Conservation (phyloP, 805 yeast genomes). For the Candida peoriensis region DNA sequence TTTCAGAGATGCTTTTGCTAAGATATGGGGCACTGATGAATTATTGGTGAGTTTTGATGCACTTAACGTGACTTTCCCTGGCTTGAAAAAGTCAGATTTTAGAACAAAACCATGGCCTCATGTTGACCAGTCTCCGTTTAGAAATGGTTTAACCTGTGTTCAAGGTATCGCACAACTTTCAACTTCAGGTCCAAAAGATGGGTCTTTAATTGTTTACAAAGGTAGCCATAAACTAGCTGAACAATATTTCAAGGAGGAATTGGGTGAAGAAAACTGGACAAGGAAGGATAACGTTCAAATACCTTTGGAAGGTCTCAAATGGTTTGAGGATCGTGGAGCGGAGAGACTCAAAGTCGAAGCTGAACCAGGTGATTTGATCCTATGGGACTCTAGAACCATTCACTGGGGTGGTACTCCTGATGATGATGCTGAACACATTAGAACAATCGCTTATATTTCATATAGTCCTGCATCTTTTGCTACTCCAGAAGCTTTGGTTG, state of each 20-base stretch:
- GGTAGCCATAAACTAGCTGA: slow-evolving; percentile 20
- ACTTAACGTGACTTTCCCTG: slow-evolving; percentile 27
- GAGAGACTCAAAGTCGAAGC: slow-evolving; percentile 25
- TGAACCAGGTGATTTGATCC: slow-evolving; percentile 30
- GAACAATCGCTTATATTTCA: slow-evolving; percentile 27
- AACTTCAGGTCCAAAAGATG: slow-evolving; percentile 26
- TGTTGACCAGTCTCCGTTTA: slow-evolving; percentile 30
- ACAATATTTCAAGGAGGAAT: slow-evolving; percentile 22
- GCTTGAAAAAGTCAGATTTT: slow-evolving; percentile 11
- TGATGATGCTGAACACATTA: slow-evolving; percentile 20
- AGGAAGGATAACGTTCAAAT: slow-evolving; percentile 17
- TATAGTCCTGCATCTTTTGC: slow-evolving; percentile 31
- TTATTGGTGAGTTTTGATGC: slow-evolving; percentile 30
- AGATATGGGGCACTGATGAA: slow-evolving; percentile 30
- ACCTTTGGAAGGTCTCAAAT: slow-evolving; percentile 19
- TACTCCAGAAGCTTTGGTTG: slow-evolving; percentile 20
- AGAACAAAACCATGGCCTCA: slow-evolving; percentile 26
- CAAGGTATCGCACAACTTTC: slow-evolving; percentile 31
- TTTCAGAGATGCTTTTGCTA: slow-evolving; percentile 23
- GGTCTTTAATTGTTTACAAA: slow-evolving; percentile 28
- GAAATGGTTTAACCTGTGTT: slow-evolving; percentile 26
- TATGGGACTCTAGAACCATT: slow-evolving; percentile 31
- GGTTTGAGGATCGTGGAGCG: slow-evolving; percentile 25
- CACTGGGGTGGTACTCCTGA: slow-evolving; percentile 29
- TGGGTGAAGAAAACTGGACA: slow-evolving; percentile 19